Evolutionary conservation across 2,329 filamentous ascomycete genomes (phyloP).

Genomic region (Talaromyces sp.): DNA sequence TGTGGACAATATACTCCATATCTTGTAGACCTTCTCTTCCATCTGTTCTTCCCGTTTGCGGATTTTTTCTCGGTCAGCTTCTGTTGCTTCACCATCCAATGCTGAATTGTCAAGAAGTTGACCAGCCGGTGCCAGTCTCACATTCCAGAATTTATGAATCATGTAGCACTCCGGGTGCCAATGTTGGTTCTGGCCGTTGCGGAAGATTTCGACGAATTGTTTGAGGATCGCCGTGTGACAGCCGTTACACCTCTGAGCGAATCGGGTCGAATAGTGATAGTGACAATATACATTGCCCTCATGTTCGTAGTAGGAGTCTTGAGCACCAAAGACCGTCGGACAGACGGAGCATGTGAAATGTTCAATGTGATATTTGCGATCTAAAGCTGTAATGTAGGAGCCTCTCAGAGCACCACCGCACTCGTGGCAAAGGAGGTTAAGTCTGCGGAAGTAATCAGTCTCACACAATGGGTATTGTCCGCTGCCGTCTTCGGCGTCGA

Average conservation of each 20-base stretch:
- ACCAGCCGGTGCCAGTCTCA: constrained; percentile 68
- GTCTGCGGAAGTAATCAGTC: constrained; percentile 91
- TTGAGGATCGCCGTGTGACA: constrained; percentile 97
- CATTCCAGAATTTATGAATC: constrained; percentile 99
- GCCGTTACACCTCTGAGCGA: constrained; percentile 92
- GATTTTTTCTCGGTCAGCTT: constrained; percentile 70
- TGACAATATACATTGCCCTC: constrained; percentile 96
- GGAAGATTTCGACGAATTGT: constrained; percentile 98
- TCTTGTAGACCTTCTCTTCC: constrained; percentile 96
- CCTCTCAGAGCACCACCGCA: constrained; percentile 90
- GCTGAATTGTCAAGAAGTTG: constrained; percentile 48
- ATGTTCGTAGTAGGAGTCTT: constrained; percentile 98
- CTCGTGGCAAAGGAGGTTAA: constrained; percentile 85
- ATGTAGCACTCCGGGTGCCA: constrained; percentile 99
- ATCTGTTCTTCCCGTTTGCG: constrained; percentile 86
- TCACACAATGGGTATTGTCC: constrained; percentile 92
- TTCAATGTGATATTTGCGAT: constrained; percentile 98
- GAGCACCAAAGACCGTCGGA: constrained; percentile 94
- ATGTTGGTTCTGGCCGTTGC: constrained; percentile 96
- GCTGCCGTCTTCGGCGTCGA: constrained; percentile 81
- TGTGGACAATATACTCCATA: constrained; percentile 95
- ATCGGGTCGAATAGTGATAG: constrained; percentile 97
- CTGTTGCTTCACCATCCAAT: constrained; percentile 56
- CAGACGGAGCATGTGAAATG: constrained; percentile 98
- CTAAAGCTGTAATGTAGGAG: constrained; percentile 95